Percentiles rank a stretch among this genome's conserved stretches.
These are phyloP conservation scores for Saccharum officinarum DNA, from an alignment of 176 grass and related monocot genomes.

Conservation along the genomic window DNA sequence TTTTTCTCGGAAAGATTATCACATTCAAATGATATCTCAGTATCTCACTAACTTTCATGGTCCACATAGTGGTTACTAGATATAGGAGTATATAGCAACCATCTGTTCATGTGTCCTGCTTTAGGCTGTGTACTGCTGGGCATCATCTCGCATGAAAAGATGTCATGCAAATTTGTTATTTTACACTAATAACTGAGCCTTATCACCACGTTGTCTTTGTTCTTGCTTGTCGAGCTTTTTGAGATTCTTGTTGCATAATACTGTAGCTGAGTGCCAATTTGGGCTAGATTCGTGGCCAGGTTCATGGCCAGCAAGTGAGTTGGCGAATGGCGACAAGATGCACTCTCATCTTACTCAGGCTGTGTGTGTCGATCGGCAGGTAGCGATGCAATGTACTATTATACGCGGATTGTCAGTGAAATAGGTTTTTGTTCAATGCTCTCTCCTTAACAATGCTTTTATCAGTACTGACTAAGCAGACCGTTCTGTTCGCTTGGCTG, in stretches of 20 bases:
- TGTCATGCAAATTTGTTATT: too few species aligned
- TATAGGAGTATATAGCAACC: too few species aligned
- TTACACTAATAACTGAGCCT: too few species aligned
- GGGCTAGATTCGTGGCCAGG: slow-evolving; percentile 35
- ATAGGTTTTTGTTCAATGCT: background rate
- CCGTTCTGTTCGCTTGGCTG: too few species aligned
- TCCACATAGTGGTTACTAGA: too few species aligned
- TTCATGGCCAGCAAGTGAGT: slow-evolving; percentile 12
- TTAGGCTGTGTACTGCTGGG: too few species aligned
- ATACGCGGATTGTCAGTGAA: background rate
- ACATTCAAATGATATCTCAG: too few species aligned
- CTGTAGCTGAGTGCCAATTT: background rate
- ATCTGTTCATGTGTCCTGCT: too few species aligned
- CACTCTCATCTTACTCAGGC: background rate
- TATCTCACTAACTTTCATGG: too few species aligned
- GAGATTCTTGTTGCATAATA: background rate
- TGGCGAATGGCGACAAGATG: background rate
- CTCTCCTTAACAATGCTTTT: background rate
- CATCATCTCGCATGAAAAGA: too few species aligned
- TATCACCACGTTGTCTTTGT: background rate
- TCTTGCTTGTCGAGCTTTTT: background rate
- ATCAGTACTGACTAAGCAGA: background rate
- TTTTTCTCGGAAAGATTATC: too few species aligned
- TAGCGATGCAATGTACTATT: background rate
- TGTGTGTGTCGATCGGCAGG: background rate